Base-by-base conservation (phyloP, 2,329 filamentous ascomycete genomes). In the Pseudogymnoascus sp. region DNA sequence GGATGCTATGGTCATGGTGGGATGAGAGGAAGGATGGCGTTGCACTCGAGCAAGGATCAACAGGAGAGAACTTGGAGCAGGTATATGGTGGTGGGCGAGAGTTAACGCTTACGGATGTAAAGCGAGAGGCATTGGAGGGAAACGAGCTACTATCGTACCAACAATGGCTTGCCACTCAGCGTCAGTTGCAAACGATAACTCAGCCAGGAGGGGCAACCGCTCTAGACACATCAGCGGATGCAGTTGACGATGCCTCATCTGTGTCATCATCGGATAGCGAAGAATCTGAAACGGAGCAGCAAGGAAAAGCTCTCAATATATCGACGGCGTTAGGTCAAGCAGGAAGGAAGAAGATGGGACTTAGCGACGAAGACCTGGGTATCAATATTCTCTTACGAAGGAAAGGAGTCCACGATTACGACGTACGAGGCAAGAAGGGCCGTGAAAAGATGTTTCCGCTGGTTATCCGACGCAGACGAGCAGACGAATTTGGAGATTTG, bases 381-480 rank as follows among this genome's bases (percentile, higher is more conserved):
- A 86, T 97, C 67, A 97, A 95, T 67, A 85, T 99, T 58, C 79
- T 99, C 8, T 81, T 97, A 40, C 90, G 94, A 68, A 88, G 89
- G 67, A 95, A 92, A 72, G 89, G 88, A 12, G 86, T 95, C n/a
- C 90, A 94, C 72, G 94, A 99, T 74, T 99, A 90, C 68, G 91
- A 97, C 70, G 88, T 97, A 1, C 83, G 91, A 40, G 89, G 89
- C 36, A 97, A 96, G 74, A 95, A 90, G 72, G 94, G 94, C 2
- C 84, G 92, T 61, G 94, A 99, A 72, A 87, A 92, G 65, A 89
- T 96, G 77, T 97, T 97, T 71, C 94, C 94, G 0, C 87, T 95
- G 60, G 84, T 92, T 0, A 84, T 92, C 25, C 86, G 91, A 60
- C 82, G 90, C 69, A 89, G 86, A 72, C 86, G 91, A 59, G 85